Conservation (phyloP, 2,329 filamentous ascomycete species). For the Cercospora sp. region DNA sequence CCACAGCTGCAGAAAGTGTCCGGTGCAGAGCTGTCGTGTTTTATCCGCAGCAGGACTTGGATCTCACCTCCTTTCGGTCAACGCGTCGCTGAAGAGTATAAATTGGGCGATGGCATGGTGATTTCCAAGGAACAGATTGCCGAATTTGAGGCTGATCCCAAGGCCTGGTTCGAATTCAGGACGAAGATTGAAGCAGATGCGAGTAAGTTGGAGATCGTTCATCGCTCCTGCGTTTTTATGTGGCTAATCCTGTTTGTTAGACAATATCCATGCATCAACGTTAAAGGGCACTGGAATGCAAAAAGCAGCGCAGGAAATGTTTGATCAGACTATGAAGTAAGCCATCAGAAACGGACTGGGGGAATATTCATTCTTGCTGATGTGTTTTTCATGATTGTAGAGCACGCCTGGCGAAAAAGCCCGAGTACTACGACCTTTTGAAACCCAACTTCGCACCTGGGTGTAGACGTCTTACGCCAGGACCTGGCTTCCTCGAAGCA, state of each 20-base stretch:
- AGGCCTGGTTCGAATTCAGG: conserved; percentile 56
- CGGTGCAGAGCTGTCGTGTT: conserved; percentile 58
- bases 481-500: conserved; percentile 55
- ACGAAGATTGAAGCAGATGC: conserved; percentile 55
- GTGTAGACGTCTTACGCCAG: conserved; percentile 53
- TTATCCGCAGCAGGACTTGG: conserved; percentile 66
- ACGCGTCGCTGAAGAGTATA: conserved; percentile 36
- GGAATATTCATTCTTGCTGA: background rate
- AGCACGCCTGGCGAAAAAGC: conserved; percentile 40
- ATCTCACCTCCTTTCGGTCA: conserved; percentile 58
- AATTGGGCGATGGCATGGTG: conserved; percentile 50
- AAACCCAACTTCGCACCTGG: conserved; percentile 47
- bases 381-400: background rate
- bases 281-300: conserved; percentile 45
- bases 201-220: conserved; percentile 11
- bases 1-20: conserved; percentile 41
- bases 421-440: conserved; percentile 46
- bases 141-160: conserved; percentile 59
- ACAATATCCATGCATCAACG: conserved; percentile 51
- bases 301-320: conserved; percentile 40
- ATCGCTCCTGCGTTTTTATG: background rate
- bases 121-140: conserved; percentile 59
- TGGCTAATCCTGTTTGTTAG: conserved; percentile 36
- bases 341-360: background rate
- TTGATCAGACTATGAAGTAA: conserved; percentile 46